Conservation (phyloP, 345 rosid species). For the Anastatica hierochuntica region DNA sequence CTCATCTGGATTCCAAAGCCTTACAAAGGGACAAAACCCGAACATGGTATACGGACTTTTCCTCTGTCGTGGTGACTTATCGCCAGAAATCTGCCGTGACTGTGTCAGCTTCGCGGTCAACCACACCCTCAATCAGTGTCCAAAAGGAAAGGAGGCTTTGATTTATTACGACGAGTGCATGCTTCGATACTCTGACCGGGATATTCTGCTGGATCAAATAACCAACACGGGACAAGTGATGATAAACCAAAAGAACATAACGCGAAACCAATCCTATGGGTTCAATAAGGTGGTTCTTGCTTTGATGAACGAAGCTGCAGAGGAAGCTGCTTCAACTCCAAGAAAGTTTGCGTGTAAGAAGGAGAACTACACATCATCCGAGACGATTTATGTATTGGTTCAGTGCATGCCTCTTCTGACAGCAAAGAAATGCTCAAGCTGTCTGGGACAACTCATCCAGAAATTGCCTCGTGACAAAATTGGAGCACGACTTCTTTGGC, state of each 20-base stretch:
- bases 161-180: conserved; percentile 30
- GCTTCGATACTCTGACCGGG: conserved; percentile 24
- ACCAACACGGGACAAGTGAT: no score
- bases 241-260: no score
- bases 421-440: not conserved
- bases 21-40: conserved; percentile 16
- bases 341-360: conserved; percentile 25
- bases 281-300: not conserved
- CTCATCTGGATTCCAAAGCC: conserved; percentile 28
- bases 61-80: conserved; percentile 30
- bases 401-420: conserved; percentile 47
- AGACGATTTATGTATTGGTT: conserved; percentile 23
- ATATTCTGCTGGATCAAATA: not conserved
- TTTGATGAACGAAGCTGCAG: not conserved
- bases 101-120: conserved; percentile 21
- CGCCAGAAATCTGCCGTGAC: conserved; percentile 10
- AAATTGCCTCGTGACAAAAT: not conserved
- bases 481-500: conserved; percentile 25
- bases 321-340: conserved; percentile 6
- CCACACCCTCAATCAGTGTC: conserved; percentile 7
- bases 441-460: conserved; percentile 14
- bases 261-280: no score
- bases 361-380: not conserved
- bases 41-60: conserved; percentile 24
- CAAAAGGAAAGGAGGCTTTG: conserved; percentile 2